Percentiles rank a stretch among this genome's conserved stretches.
These are phyloP conservation scores for Agrocybe chaxingu DNA, from an alignment of 768 basidiomycete genomes.

Conservation along the genomic window DNA sequence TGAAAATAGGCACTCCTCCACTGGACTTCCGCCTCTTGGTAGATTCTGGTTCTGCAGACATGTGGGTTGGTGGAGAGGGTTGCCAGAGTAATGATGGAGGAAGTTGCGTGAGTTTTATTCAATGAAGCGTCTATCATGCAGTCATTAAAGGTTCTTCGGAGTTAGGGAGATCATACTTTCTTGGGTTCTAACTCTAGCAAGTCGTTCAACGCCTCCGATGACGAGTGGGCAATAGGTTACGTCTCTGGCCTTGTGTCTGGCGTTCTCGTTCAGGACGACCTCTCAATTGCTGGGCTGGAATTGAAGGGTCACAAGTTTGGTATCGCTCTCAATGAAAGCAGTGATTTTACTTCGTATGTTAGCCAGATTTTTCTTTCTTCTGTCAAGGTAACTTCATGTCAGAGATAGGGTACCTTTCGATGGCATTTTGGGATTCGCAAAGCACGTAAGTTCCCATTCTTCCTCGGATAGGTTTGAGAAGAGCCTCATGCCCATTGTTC, in stretches of 20 bases:
- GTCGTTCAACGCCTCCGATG: slow-evolving; percentile 47
- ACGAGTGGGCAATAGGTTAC: slow-evolving; percentile 44
- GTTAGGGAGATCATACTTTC: slow-evolving; percentile 37
- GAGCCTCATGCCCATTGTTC: slow-evolving; percentile 7
- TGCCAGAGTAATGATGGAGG: slow-evolving; percentile 34
- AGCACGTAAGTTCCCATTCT: slow-evolving; percentile 1
- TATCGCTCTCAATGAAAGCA: slow-evolving; percentile 49
- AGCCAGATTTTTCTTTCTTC: slow-evolving; percentile 4
- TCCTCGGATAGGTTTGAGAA: slow-evolving; percentile 57
- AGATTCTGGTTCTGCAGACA: slow-evolving; percentile 63
- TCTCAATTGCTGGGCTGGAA: slow-evolving; percentile 55
- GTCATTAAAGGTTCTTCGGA: neutral
- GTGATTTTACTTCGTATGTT: slow-evolving; percentile 44
- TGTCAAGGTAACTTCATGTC: slow-evolving; percentile 1
- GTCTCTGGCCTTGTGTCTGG: slow-evolving; percentile 63
- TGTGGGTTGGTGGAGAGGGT: slow-evolving; percentile 51
- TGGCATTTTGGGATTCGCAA: slow-evolving; percentile 52
- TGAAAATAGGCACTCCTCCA: slow-evolving; percentile 45
- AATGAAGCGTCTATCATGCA: neutral
- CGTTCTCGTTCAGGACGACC: slow-evolving; percentile 50
- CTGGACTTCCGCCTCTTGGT: slow-evolving; percentile 47
- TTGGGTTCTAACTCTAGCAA: slow-evolving; percentile 57
- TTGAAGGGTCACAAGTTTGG: slow-evolving; percentile 60
- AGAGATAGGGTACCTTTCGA: slow-evolving; percentile 41
- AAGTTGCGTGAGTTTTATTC: slow-evolving; percentile 22